Conservation (phyloP, 2,329 filamentous ascomycete species). For the Ophiostoma perfectum region DNA sequence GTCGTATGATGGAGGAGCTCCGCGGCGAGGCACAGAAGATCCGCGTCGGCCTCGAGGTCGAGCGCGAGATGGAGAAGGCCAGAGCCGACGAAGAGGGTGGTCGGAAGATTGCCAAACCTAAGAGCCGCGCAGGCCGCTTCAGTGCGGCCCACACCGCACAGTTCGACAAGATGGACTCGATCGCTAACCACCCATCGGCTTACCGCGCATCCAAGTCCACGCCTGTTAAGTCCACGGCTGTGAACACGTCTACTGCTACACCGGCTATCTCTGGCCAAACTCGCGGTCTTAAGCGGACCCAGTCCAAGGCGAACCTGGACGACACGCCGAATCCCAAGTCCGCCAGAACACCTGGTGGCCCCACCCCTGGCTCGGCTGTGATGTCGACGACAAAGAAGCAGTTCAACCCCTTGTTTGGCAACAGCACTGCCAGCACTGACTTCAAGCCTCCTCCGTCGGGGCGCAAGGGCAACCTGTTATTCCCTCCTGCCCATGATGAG, state of each 20-base stretch:
- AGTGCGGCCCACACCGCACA: constrained; percentile 80
- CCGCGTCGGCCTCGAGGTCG: constrained; percentile 60
- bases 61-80: constrained; percentile 51
- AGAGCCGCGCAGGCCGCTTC: constrained; percentile 70
- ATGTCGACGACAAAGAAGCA: constrained; percentile 30
- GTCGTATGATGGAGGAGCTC: constrained; percentile 59
- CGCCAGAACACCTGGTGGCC: constrained; percentile 13
- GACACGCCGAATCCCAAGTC: constrained; percentile 43
- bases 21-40: constrained; percentile 66
- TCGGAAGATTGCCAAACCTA: constrained; percentile 74
- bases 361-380: neutral
- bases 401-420: constrained; percentile 28
- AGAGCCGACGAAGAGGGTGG: constrained; percentile 39
- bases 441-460: constrained; percentile 22
- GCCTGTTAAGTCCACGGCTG: constrained; percentile 37
- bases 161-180: constrained; percentile 98
- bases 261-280: constrained; percentile 19
- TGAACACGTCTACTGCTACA: constrained; percentile 1
- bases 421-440: constrained; percentile 30
- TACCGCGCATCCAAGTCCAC: constrained; percentile 59
- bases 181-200: constrained; percentile 76
- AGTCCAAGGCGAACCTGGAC: constrained; percentile 57
- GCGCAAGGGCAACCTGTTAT: constrained; percentile 29
- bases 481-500: constrained; percentile 23
- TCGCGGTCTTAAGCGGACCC: constrained; percentile 47